A percentile compares a stretch with the other conserved stretches of the same genome.
Conservation (phyloP, 139 green algal genomes). For the Haematococcus sp. region DNA sequence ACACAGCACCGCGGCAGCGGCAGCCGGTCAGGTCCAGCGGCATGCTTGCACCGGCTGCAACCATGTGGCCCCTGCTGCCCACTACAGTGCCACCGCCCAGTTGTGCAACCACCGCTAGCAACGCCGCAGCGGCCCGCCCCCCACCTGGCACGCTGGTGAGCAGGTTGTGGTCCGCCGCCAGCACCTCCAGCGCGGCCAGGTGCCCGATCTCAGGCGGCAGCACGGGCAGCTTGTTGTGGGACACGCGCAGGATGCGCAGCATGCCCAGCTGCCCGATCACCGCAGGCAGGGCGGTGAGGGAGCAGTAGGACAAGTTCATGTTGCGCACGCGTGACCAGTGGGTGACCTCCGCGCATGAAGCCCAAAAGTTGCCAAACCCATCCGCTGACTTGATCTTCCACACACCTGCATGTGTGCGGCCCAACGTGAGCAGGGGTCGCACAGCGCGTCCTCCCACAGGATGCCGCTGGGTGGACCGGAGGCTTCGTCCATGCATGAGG, state of each 20-base stretch:
- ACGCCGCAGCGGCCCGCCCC: not conserved
- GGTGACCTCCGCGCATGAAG: conserved; percentile 15
- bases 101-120: not conserved
- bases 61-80: too few species aligned
- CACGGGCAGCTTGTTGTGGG: conserved; percentile 47
- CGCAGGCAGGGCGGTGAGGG: conserved; percentile 46
- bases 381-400: conserved; percentile 52
- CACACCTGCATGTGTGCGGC: conserved; percentile 23
- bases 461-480: too few species aligned
- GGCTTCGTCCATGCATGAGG: too few species aligned
- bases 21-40: too few species aligned
- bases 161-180: conserved; percentile 77
- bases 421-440: too few species aligned
- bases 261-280: conserved; percentile 25
- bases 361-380: conserved; percentile 44
- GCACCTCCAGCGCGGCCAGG: conserved; percentile 45
- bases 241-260: conserved; percentile 44
- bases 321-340: conserved; percentile 41
- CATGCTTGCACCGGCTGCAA: not conserved
- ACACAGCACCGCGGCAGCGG: not conserved
- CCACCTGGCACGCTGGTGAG: conserved; percentile 73
- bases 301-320: conserved; percentile 61
- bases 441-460: too few species aligned
- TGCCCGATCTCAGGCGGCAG: conserved; percentile 38
- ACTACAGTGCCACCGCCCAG: too few species aligned